Conservation (phyloP, 352 stramenopile genomes). For the Globisporangium rhizosaccharum region DNA sequence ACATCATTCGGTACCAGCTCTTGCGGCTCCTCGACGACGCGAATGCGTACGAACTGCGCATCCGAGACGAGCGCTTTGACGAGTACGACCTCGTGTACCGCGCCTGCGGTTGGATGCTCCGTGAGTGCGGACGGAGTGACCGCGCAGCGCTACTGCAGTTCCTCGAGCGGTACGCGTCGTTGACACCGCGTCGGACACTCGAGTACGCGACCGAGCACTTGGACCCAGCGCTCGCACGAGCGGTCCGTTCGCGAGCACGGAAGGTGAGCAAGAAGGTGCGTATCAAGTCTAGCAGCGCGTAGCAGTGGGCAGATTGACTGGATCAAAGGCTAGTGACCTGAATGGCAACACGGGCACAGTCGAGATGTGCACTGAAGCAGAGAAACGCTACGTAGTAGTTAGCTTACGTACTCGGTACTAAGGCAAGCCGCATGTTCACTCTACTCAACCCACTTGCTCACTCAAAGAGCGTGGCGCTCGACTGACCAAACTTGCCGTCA, state of each 20-base stretch:
- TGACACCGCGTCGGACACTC: slow-evolving; percentile 14
- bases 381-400: too few relatives aligned
- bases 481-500: slow-evolving; percentile 76
- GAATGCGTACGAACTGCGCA: slow-evolving; percentile 10
- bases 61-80: slow-evolving; percentile 10
- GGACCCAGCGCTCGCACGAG: slow-evolving; percentile 6
- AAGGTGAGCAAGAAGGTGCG: not conserved
- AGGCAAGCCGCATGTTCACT: not conserved
- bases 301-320: too few relatives aligned
- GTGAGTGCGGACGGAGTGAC: slow-evolving; percentile 10
- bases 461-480: slow-evolving; percentile 49
- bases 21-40: slow-evolving; percentile 3
- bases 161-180: slow-evolving; percentile 8
- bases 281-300: too few relatives aligned
- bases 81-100: slow-evolving; percentile 21
- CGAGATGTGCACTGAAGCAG: too few relatives aligned
- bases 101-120: slow-evolving; percentile 18
- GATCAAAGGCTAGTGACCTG: too few relatives aligned
- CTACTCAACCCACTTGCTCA: not conserved
- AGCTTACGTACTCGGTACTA: too few relatives aligned
- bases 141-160: slow-evolving; percentile 4
- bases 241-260: slow-evolving; percentile 1
- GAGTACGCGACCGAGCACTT: slow-evolving; percentile 22
- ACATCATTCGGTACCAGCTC: slow-evolving; percentile 12
- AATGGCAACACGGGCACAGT: too few relatives aligned